Evolutionary conservation across 208 protist species (phyloP).

Genomic region (Trypanosoma avium): DNA sequence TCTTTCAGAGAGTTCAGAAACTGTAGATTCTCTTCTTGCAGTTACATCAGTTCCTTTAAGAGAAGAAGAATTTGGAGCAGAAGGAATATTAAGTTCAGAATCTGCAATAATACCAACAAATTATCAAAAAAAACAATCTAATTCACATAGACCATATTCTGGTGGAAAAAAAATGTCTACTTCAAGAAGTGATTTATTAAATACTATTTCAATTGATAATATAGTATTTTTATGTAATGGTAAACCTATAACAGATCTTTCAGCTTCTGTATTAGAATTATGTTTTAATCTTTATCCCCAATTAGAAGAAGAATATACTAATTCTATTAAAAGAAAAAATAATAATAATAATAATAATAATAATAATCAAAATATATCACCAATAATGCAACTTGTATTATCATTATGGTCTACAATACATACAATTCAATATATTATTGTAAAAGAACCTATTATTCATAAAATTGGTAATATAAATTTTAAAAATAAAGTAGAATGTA

Average conservation of each 20-base stretch:
- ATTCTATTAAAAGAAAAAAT: not conserved
- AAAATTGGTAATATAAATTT: not conserved
- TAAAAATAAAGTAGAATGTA: not conserved
- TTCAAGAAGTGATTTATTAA: not conserved
- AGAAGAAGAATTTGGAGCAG: slow-evolving; percentile 2
- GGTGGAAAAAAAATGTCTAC: no score
- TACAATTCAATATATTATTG: slow-evolving; percentile 42
- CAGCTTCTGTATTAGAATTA: slow-evolving; percentile 21
- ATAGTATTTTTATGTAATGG: slow-evolving; percentile 28
- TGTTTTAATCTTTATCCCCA: slow-evolving; percentile 1
- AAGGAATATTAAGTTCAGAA: not conserved
- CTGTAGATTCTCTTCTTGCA: not conserved
- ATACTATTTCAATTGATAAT: slow-evolving; percentile 17
- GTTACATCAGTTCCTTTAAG: not conserved
- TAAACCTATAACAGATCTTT: slow-evolving; percentile 22
- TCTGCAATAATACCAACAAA: not conserved
- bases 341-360: not conserved
- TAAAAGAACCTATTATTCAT: slow-evolving; percentile 37
- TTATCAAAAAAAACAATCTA: not conserved
- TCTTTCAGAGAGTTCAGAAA: not conserved
- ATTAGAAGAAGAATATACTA: not conserved
- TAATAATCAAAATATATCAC: not conserved
- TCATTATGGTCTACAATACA: slow-evolving; percentile 53
- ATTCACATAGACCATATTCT: not conserved
- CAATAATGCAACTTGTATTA: slow-evolving; percentile 22